These are phyloP conservation scores for Lentinula boryana DNA, from an alignment of 768 basidiomycete species.

Conservation along the genomic window DNA sequence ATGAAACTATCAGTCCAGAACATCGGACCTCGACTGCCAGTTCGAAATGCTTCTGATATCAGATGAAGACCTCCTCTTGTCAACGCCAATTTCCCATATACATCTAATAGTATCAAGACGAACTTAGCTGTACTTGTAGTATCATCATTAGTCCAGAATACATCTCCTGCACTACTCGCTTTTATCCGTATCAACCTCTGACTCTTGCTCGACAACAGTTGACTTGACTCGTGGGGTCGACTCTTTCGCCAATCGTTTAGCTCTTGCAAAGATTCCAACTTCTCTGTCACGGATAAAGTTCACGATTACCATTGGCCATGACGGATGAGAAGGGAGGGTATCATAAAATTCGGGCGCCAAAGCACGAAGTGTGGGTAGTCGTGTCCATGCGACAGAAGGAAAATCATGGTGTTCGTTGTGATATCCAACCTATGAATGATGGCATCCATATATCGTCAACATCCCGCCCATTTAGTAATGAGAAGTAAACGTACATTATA, in stretches of 20 bases:
- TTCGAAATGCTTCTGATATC: too few relatives aligned
- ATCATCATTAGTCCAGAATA: conserved; percentile 7
- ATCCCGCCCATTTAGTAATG: background rate
- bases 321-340: conserved; percentile 76
- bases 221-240: conserved; percentile 10
- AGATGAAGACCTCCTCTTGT: too few relatives aligned
- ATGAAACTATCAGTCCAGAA: too few relatives aligned
- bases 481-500: conserved; percentile 68
- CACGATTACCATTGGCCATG: conserved; percentile 92
- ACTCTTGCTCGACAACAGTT: conserved; percentile 9
- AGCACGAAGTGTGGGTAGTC: conserved; percentile 72
- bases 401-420: conserved; percentile 99
- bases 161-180: conserved; percentile 12
- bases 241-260: conserved; percentile 59
- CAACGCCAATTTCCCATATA: too few relatives aligned
- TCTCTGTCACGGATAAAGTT: conserved; percentile 91
- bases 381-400: conserved; percentile 93
- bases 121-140: too few relatives aligned
- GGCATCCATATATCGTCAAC: background rate
- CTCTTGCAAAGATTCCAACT: conserved; percentile 85
- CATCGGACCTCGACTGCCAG: too few relatives aligned
- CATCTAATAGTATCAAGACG: conserved; percentile 5
- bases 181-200: conserved; percentile 16
- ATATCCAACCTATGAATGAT: conserved; percentile 72
- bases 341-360: conserved; percentile 94